Conservation (phyloP, 2,329 filamentous ascomycete genomes). For the Nannizzia gypsea region DNA sequence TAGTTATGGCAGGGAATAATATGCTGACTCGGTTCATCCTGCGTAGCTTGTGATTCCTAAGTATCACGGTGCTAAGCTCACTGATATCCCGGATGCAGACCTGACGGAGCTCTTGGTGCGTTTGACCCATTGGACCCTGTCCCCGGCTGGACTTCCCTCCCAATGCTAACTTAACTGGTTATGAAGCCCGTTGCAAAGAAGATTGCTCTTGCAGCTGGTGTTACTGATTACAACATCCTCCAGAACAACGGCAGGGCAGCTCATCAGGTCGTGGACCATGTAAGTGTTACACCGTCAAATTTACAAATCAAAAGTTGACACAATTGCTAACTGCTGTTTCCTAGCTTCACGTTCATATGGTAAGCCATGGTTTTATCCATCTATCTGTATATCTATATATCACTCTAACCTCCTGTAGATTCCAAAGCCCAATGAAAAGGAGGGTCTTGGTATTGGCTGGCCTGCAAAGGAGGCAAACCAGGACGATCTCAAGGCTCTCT, state of each 20-base stretch:
- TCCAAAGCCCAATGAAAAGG: constrained; percentile 73
- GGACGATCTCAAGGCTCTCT: constrained; percentile 66
- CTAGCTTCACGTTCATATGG: constrained; percentile 88
- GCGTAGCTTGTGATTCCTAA: constrained; percentile 91
- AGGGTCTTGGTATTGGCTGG: constrained; percentile 75
- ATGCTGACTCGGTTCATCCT: neutral
- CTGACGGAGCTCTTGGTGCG: constrained; percentile 68
- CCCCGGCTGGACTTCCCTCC: too few species aligned
- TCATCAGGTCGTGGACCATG: constrained; percentile 87
- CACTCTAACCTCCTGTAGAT: constrained; percentile 45
- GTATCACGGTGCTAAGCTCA: constrained; percentile 79
- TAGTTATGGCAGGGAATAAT: neutral
- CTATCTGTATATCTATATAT: neutral
- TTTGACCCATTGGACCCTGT: constrained; percentile 9
- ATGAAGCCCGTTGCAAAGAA: constrained; percentile 68
- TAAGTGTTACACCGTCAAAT: constrained; percentile 35
- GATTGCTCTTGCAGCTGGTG: constrained; percentile 64
- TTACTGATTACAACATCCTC: constrained; percentile 77
- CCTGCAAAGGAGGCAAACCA: constrained; percentile 64
- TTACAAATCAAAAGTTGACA: neutral
- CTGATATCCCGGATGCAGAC: constrained; percentile 83
- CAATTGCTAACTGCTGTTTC: neutral
- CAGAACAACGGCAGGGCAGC: constrained; percentile 92
- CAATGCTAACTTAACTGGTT: neutral
- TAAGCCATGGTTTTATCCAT: constrained; percentile 31